phyloP scores from a whole-genome alignment of 257 asterid species.

The Marsdenia floribunda region DNA sequence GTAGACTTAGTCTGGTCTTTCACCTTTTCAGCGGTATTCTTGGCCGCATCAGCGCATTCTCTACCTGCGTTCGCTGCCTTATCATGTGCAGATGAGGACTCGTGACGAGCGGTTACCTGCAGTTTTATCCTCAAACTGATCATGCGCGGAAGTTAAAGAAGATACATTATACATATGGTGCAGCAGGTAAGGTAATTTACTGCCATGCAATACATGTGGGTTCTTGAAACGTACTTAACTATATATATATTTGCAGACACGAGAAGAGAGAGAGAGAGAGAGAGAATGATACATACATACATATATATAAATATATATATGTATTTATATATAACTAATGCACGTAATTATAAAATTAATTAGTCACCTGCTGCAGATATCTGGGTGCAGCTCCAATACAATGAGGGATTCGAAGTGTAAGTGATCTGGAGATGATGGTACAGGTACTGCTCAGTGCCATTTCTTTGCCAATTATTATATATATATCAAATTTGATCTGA shows the following conservation, averaged over 20 bases:
- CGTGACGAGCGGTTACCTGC: conserved; percentile 28
- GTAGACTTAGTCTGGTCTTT: conserved; percentile 35
- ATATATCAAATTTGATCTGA: too few species aligned
- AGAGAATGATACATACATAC: too few species aligned
- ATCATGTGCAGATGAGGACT: conserved; percentile 30
- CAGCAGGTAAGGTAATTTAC: too few species aligned
- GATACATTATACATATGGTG: too few species aligned
- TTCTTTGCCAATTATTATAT: conserved; percentile 31
- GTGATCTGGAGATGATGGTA: conserved; percentile 28
- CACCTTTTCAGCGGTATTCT: conserved; percentile 41
- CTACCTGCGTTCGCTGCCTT: conserved; percentile 40
- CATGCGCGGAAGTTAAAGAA: too few species aligned
- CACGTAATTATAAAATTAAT: neutral
- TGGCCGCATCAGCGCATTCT: conserved; percentile 46
- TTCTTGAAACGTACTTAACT: too few species aligned
- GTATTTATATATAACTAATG: too few species aligned
- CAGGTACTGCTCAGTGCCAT: conserved; percentile 25
- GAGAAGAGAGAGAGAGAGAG: too few species aligned
- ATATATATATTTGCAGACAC: too few species aligned
- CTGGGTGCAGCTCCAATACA: conserved; percentile 24
- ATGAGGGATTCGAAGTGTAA: conserved; percentile 18
- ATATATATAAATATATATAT: too few species aligned
- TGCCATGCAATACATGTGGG: too few species aligned
- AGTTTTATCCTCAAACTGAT: too few species aligned
- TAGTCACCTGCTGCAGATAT: conserved; percentile 40